Evolutionary conservation across 2,329 filamentous ascomycete genomes (phyloP).

Genomic region (Curvularia sp.): DNA sequence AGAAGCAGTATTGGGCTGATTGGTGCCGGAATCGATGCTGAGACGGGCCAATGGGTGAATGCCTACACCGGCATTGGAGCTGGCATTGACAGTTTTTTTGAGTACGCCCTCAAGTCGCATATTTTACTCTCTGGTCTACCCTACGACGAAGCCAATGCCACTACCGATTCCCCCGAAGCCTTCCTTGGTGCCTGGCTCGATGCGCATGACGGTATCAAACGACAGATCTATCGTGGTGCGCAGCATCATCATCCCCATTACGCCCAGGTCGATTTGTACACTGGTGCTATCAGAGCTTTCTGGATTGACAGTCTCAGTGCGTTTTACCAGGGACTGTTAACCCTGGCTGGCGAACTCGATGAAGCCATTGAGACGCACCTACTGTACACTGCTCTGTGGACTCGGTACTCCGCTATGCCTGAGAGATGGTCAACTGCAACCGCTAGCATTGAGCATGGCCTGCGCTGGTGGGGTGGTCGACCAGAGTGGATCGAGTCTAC

Average conservation of each 20-base stretch:
- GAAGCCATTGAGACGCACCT: conserved; percentile 91
- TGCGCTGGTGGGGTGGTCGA: conserved; percentile 93
- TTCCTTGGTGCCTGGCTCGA: conserved; percentile 86
- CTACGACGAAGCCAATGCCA: conserved; percentile 55
- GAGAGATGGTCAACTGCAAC: conserved; percentile 92
- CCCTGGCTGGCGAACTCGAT: conserved; percentile 85
- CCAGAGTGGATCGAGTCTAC: conserved; percentile 98
- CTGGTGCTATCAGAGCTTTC: conserved; percentile 84
- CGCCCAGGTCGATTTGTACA: conserved; percentile 85
- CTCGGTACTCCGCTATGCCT: conserved; percentile 88
- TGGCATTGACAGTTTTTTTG: conserved; percentile 97
- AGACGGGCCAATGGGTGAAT: conserved; percentile 87
- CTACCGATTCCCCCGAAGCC: conserved; percentile 72
- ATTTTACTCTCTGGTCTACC: conserved; percentile 80
- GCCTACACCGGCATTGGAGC: conserved; percentile 93
- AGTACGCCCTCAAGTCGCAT: conserved; percentile 95
- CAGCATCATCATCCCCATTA: conserved; percentile 88
- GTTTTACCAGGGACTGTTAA: conserved; percentile 89
- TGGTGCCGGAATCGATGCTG: conserved; percentile 89
- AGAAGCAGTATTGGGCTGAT: conserved; percentile 86
- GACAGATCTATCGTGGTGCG: conserved; percentile 82
- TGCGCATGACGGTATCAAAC: conserved; percentile 84
- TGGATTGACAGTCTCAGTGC: conserved; percentile 98
- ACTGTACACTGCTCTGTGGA: conserved; percentile 92
- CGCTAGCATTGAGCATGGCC: conserved; percentile 81